Base-by-base conservation (phyloP, 140 eudicot genomes). In the Stevia rebaudiana region DNA sequence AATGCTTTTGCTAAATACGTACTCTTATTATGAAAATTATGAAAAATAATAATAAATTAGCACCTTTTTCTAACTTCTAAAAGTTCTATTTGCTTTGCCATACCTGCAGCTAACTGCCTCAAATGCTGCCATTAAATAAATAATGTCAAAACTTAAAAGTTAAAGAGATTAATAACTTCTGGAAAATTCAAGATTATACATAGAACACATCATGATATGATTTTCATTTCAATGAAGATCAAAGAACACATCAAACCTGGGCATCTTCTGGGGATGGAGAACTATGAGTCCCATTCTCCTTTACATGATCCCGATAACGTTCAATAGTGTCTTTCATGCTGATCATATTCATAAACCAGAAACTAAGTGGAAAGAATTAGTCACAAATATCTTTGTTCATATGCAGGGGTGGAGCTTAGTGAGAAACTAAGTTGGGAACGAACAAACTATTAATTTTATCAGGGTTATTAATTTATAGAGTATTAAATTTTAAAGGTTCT, bases 51-150 rank as follows among this genome's bases (percentile, higher is more conserved):
- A n/a, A n/a, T n/a, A n/a, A n/a, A n/a, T n/a, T n/a, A n/a, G 11
- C 63, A 84, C 95, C 95, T 63, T 73, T 87, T 87, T 63, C 89
- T 69, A 64, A 67, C 61, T 75, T 87, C 92, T 51, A 87, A 89
- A 24, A 68, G 79, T 76, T 87, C 95, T 37, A 84, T 79, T 73
- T 75, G 80, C 67, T 82, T 87, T 70, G 83, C 69, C 86, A 87
- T 53, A 12, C 72, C 73, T 67, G 80, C 82, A 55, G 86, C 78
- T 70, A 83, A 89, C 42, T 81, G 80, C 83, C 81, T 79, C 60
- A 81, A 41, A 35, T 76, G 92, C 95, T 87, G 86, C 72, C 64
- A 54, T 65, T 9, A 1, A 37, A 61, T 48, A 7, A 30, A n/a
- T n/a, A n/a, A n/a, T 18, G 31, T 42, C 65, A 41, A 28, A 47